Conservation (phyloP, 768 basidiomycete species). For the Suillus discolor region DNA sequence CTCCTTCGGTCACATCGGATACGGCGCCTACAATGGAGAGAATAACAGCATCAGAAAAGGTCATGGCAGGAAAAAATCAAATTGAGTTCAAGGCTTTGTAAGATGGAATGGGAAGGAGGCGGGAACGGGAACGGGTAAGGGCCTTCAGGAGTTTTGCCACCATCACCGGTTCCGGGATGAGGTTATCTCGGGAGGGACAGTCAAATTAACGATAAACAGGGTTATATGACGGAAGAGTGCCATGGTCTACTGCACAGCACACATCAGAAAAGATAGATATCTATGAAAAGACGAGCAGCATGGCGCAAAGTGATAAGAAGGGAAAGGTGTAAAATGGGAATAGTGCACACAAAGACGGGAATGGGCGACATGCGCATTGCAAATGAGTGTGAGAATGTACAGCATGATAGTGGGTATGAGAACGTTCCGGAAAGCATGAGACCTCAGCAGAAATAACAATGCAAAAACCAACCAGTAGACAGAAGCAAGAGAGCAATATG, state of each 20-base stretch:
- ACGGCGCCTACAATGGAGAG: neutral
- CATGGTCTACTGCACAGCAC: constrained; percentile 3
- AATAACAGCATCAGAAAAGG: neutral
- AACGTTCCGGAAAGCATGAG: neutral
- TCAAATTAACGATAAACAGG: neutral
- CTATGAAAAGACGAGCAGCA: constrained; percentile 4
- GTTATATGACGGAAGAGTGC: neutral
- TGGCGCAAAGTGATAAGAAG: constrained; percentile 1
- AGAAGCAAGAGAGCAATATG: neutral
- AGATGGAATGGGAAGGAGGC: neutral
- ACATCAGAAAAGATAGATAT: neutral
- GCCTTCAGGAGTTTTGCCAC: neutral
- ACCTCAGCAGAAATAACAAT: neutral
- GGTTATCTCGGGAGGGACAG: constrained; percentile 2
- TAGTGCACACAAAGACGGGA: neutral
- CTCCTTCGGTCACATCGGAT: neutral
- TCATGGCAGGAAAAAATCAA: neutral
- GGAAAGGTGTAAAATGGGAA: constrained; percentile 4
- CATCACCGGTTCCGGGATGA: neutral
- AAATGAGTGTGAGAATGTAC: constrained; percentile 6
- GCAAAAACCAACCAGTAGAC: neutral
- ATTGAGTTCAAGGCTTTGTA: constrained; percentile 7
- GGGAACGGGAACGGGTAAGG: neutral
- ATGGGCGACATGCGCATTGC: neutral
- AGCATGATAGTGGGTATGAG: neutral